Base-by-base conservation (phyloP, 208 protist genomes). In the Crithidia sp. region DNA sequence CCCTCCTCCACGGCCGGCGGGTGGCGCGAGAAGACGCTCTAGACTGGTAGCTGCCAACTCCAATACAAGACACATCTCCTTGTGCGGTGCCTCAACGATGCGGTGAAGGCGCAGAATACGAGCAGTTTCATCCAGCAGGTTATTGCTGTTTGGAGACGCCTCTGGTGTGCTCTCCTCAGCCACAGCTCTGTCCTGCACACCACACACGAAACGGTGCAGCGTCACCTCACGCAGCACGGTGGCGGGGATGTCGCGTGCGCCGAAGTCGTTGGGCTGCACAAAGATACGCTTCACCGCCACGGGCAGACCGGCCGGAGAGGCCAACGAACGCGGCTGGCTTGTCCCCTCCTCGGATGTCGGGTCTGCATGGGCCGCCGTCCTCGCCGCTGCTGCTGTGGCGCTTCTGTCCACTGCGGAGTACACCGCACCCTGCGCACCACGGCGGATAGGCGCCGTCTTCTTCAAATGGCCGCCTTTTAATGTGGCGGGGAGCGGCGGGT, bases 201-300 rank as follows among this genome's bases (percentile, higher is more conserved):
- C 57, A 14, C 73, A 76, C 7, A 85, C 76, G 53, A 79, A 84
- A 36, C 81, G 73, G 39, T 93, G 81, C 36, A 97, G 54, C 5
- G 90, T 92, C 0, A 83, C 83, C 74, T 97, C 90, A 12, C 92
- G 90, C 55, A 97, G 77, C 8, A 91, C 86, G 5, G 84, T 84
- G 37, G 92, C 85, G 5, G 86, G 74, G 4, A 97, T 71, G 9
- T 90, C 92, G 36, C 82, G 86, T 12, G 75, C 28, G 17, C 92
- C 90, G 77, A 87, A 95, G 59, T 92, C 85, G 69, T 83, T 91
- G 2, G 73, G 61, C 45, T 90, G 92, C 16, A 83, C 84, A 59
- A 92, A 97, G 19, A 95, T 79, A 12, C 92, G 86, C 76, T 97
- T 97, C 45, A 97, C 92, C 5, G 88, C 92, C 53, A 91, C 85